Evolutionary conservation across 441 rosid genomes (phyloP).

Genomic region (Pelargonium citronellum): DNA sequence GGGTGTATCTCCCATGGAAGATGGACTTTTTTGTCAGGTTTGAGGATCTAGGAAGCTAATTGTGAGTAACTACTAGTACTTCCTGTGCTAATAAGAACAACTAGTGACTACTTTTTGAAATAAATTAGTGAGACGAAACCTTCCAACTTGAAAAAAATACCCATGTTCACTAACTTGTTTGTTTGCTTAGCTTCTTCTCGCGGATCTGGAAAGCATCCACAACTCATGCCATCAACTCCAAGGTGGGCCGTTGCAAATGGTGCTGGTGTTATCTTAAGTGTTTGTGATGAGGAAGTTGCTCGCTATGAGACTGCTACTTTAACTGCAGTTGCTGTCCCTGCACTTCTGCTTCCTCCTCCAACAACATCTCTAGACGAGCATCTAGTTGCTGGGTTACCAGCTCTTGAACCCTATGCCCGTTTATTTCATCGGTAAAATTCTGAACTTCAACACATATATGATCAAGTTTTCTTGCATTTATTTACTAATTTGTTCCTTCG

Average conservation of each 20-base stretch:
- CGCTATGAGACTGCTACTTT: slow-evolving; percentile 93
- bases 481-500: slow-evolving; percentile 12
- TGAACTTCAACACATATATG: slow-evolving; percentile 15
- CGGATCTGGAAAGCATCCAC: slow-evolving; percentile 99
- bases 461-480: not conserved
- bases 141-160: slow-evolving; percentile 9
- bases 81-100: not conserved
- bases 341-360: slow-evolving; percentile 96
- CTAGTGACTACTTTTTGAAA: slow-evolving; percentile 7
- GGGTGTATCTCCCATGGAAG: not conserved
- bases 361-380: slow-evolving; percentile 95
- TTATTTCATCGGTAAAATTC: slow-evolving; percentile 78
- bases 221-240: slow-evolving; percentile 93
- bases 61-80: not conserved
- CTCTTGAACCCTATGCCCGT: slow-evolving; percentile 96
- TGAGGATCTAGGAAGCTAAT: not conserved
- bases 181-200: slow-evolving; percentile 59
- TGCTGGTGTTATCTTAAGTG: slow-evolving; percentile 97
- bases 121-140: slow-evolving; percentile 15
- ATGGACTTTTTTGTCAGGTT: not conserved
- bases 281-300: slow-evolving; percentile 96
- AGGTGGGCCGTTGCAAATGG: slow-evolving; percentile 99
- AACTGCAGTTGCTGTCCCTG: slow-evolving; percentile 97
- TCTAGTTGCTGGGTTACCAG: slow-evolving; percentile 96
- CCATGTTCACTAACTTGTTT: slow-evolving; percentile 18